Evolutionary conservation across 805 yeast species (phyloP).

Genomic region (Nakazawaea laoshanensis): DNA sequence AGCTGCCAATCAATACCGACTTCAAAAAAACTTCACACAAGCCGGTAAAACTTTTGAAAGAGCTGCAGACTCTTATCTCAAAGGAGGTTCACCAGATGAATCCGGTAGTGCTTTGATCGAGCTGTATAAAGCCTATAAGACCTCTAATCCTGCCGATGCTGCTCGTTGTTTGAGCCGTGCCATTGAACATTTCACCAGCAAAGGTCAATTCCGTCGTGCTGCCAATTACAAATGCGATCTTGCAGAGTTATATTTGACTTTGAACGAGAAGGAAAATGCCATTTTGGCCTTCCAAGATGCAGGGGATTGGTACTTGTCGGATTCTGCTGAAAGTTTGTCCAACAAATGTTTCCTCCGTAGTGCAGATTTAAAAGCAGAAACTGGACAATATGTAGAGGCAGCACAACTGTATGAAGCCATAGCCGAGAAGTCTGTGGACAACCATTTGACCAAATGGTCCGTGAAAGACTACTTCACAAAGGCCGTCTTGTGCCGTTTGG

Average conservation of each 20-base stretch:
- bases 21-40: conserved; percentile 58
- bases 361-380: conserved; percentile 64
- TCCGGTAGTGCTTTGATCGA: conserved; percentile 87
- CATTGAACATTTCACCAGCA: conserved; percentile 71
- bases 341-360: conserved; percentile 83
- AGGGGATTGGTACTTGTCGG: conserved; percentile 92
- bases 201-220: conserved; percentile 94
- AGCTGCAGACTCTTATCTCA: conserved; percentile 75
- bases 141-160: conserved; percentile 66
- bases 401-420: conserved; percentile 69
- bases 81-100: conserved; percentile 76
- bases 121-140: conserved; percentile 79
- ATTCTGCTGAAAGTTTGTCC: conserved; percentile 85
- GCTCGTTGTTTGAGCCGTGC: conserved; percentile 73
- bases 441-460: conserved; percentile 79
- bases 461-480: conserved; percentile 87
- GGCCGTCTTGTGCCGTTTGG: conserved; percentile 73
- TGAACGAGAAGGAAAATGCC: conserved; percentile 73
- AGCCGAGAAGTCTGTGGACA: conserved; percentile 67
- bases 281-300: conserved; percentile 79
- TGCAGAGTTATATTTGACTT: conserved; percentile 65
- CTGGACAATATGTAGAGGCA: conserved; percentile 68
- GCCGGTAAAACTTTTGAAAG: conserved; percentile 83
- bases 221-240: conserved; percentile 91
- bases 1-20: conserved; percentile 86